Percentiles rank a stretch among this genome's conserved stretches.
phyloP scores from a whole-genome alignment of 2,329 filamentous ascomycete species.

The Plectosphaerella plurivora region DNA sequence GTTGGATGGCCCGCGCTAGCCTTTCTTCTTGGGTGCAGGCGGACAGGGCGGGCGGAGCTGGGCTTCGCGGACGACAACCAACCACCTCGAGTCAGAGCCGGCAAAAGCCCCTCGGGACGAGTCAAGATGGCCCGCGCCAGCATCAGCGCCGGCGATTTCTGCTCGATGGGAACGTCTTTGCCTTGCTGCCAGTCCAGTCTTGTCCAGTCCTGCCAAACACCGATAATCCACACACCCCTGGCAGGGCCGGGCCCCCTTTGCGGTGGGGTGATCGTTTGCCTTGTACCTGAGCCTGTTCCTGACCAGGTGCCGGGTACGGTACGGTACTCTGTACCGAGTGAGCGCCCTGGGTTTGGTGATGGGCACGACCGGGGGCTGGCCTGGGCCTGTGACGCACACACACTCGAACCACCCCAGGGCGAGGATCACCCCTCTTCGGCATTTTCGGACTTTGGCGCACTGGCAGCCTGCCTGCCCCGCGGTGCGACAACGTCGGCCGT shows the following conservation, averaged over 20 bases:
- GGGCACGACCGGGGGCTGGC: not conserved
- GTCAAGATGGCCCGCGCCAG: not conserved
- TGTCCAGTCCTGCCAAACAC: not conserved
- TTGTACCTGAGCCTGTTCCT: not conserved
- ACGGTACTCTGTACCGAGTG: not conserved
- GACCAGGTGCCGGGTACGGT: not conserved
- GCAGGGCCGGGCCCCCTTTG: not conserved
- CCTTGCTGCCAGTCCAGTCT: not conserved
- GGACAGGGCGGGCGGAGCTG: not conserved
- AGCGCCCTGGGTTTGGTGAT: not conserved
- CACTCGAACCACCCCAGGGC: not conserved
- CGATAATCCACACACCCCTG: no score
- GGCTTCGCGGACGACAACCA: not conserved
- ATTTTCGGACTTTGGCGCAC: not conserved
- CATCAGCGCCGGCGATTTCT: not conserved
- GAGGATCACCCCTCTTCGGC: not conserved
- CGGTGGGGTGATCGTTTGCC: not conserved
- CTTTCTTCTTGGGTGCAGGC: not conserved
- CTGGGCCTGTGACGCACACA: constrained; percentile 1
- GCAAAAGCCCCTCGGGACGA: not conserved
- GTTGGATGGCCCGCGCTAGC: not conserved
- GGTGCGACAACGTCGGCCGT: no score
- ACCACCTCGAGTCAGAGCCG: not conserved
- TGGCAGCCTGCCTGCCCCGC: not conserved
- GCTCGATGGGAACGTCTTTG: not conserved